Evolutionary conservation across 208 protist genomes (phyloP).

Genomic region (Crithidia brevicula): DNA sequence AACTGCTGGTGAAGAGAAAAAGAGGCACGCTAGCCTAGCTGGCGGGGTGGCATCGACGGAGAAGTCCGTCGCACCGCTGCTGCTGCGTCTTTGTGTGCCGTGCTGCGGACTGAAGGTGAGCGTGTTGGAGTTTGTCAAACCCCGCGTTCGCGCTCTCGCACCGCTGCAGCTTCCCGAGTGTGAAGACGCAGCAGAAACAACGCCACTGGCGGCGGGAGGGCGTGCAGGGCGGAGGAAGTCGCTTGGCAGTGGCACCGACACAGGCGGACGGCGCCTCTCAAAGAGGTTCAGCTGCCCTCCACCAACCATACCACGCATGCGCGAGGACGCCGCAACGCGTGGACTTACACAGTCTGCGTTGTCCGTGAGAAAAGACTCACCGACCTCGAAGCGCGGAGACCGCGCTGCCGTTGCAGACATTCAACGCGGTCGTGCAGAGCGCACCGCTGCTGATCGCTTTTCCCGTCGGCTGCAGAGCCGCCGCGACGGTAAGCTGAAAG

Average conservation of each 20-base stretch:
- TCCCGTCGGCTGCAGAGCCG: not conserved
- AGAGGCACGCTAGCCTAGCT: not conserved
- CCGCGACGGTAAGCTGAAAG: not conserved
- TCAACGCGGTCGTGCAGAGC: not conserved
- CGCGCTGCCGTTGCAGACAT: too few relatives aligned
- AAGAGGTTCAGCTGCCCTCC: not conserved
- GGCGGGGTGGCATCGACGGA: too few relatives aligned
- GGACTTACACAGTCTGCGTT: constrained; percentile 31
- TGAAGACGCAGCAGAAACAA: not conserved
- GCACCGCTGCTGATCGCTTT: not conserved
- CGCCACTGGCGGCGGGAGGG: constrained; percentile 8
- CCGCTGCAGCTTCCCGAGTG: not conserved
- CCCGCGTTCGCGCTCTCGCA: not conserved
- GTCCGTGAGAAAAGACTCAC: not conserved
- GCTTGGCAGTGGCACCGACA: not conserved
- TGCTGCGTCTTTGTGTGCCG: constrained; percentile 30
- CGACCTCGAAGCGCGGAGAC: not conserved
- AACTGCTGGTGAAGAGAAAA: not conserved
- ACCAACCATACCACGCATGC: constrained; percentile 28
- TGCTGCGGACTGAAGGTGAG: constrained; percentile 32
- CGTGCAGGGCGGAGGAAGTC: constrained; percentile 11
- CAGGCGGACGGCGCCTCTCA: not conserved
- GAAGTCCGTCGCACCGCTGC: constrained; percentile 7
- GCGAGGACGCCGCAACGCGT: constrained; percentile 35
- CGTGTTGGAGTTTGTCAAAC: constrained; percentile 7